Evolutionary conservation across 495 filamentous ascomycete genomes (phyloP), one percentile per base, ranked within the genome.

Genomic region (Saxophila tyrrhenica): DNA sequence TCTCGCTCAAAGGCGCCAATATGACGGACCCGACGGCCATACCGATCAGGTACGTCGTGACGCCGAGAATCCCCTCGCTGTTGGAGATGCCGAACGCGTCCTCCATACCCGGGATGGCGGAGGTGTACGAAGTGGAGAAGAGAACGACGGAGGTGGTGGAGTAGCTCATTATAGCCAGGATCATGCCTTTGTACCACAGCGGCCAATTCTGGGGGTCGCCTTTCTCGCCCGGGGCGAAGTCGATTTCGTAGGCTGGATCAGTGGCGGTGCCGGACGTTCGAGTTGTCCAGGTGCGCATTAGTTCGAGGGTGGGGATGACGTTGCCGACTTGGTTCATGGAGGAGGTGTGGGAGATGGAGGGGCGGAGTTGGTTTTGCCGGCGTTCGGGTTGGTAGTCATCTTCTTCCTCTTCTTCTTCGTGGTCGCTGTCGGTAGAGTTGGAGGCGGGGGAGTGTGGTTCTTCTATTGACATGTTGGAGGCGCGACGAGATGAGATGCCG

Each of bases 81-180:
- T 76, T 68, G 13, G 69, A 76, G 25, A 81, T 72, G 47, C 72
- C 63, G 63, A 87, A 94, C 50, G 86, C 78, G 17, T 74, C 65
- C 68, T 81, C 79, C 64, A 94, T 75, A 0, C 82, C 79, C 0
- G 79, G 72, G 21, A 80, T 76, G 25, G 79, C 81, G 0, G 83
- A 78, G 16, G 86, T 86, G 67, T 90, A 94, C 53, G 81, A 85
- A 1, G 89, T 94, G 15, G 81, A 86, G 66, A 91, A 92, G n/a
- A 94, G 69, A 22, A 95, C 84, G 61, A 90, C 79, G 13, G 82
- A 74, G 65, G 84, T 80, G 5, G 85, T 87, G 39, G 84, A 77
- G 69, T 78, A 89, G 21, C 83, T 84, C 29, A 94, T 79, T 51
- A 77, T 69, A 19, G 72, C 65, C 19, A 91, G 72, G 3, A 78